Percentiles rank a stretch among this genome's conserved stretches.
Conservation (phyloP, 208 protist species). For the Acanthamoeba triangularis region DNA sequence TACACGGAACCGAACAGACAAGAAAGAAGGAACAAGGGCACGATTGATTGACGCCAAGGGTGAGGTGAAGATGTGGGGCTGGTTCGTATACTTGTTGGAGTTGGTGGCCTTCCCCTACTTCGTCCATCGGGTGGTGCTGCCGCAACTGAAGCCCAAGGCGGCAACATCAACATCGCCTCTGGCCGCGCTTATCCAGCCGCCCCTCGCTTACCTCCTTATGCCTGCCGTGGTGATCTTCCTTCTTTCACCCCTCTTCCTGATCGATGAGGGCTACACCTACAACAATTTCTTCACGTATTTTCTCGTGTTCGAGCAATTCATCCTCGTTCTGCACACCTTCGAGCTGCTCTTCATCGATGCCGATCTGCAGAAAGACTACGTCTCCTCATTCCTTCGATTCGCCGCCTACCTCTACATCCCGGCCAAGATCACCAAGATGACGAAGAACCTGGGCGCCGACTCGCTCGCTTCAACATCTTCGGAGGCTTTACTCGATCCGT, state of each 20-base stretch:
- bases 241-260: constrained; percentile 27
- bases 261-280: neutral
- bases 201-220: constrained; percentile 28
- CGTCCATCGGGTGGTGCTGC: constrained; percentile 54
- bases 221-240: constrained; percentile 12
- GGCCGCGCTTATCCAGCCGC: constrained; percentile 36
- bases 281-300: constrained; percentile 65
- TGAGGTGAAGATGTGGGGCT: constrained; percentile 73
- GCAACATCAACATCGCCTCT: neutral
- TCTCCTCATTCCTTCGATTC: constrained; percentile 29
- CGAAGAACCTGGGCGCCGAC: neutral
- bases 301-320: constrained; percentile 47
- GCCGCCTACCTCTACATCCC: constrained; percentile 42
- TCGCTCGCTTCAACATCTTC: neutral
- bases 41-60: neutral
- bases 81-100: constrained; percentile 44
- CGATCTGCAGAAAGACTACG: constrained; percentile 45
- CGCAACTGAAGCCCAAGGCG: neutral
- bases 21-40: too few species aligned
- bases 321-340: constrained; percentile 57
- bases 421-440: constrained; percentile 57
- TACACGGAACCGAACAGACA: too few species aligned
- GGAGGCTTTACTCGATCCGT: neutral
- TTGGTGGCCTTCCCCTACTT: constrained; percentile 34
- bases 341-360: constrained; percentile 59